Base-by-base conservation (phyloP, 2,329 filamentous ascomycete genomes). In the Paracamarosporium sp. region DNA sequence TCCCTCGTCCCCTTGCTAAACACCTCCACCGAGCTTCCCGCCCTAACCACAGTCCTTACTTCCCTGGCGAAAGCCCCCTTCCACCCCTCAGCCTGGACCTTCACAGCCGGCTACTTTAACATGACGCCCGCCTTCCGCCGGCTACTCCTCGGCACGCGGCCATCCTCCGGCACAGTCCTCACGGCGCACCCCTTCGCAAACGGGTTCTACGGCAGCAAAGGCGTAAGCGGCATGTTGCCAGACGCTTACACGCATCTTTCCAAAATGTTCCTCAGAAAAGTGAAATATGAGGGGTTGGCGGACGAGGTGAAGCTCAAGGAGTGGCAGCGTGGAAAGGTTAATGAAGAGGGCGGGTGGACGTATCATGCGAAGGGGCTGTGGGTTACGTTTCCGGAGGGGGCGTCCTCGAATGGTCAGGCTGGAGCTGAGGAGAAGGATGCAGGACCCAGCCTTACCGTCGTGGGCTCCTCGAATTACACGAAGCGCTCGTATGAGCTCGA, bases 91-190 rank as follows among this genome's bases (percentile, higher is more conserved):
- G 89, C 87, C 13, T 99, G 95, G 95, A 95, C 92, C 0, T 98
- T 99, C 76, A 98, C 95, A 0, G 95, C 95, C 0, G 95, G 95
- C 51, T 99, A 99, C 80, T 99, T 99, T 81, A 99, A 99, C 80
- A 96, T 96, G 55, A 93, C 93, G 6, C 90, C 93, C 0, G 88
- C 89, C 4, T 86, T 98, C 20, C 93, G 91, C 2, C 86, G 88
- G 36, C 85, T 97, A 0, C 83, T 99, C 0, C 87, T 99, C 30
- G 82, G 84, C 6, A 93, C 92, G 0, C 85, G 88, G 1, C 90
- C 89, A 0, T 77, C 79, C 1, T 83, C 82, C 40, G 95, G 92
- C 59, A 93, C 90, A 0, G 91, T 99, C 22, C 89, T 99, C 53
- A 97, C 95, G 0, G 95, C 95, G 1, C 93, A 92, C 0, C 95